Evolutionary conservation across 2,329 filamentous ascomycete genomes (phyloP), one percentile per base, ranked within the genome.

Genomic region (Fusarium stilboides): DNA sequence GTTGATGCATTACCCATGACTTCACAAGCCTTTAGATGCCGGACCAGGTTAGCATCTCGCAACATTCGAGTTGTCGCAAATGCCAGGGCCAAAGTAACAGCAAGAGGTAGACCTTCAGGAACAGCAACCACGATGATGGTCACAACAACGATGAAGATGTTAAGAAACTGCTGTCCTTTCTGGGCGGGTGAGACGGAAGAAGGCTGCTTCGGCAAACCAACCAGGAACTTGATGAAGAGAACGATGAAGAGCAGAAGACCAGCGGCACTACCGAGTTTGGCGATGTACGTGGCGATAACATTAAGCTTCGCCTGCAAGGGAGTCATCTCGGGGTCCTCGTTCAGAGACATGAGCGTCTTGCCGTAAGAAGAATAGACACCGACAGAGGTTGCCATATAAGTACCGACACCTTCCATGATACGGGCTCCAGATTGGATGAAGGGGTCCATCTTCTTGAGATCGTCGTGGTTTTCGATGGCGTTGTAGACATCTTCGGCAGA

Each of bases 391-490:
- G 90, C 89, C 78, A 94, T 83, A 73, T 89, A 94, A 3, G 89
- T 93, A 14, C 92, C 92, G 10, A 93, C 87, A 44, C 92, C 92
- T 76, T 94, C 91, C 80, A 93, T 91, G 60, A 94, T 91, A 66
- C 91, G 91, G 53, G 89, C 87, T 33, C 92, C 94, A 31, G 94
- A 97, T 71, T 97, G 92, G 73, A 98, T 93, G 72, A 94, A 93
- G 0, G 92, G 92, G 69, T 94, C 92, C 79, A 94, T 86, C 79
- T 94, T 94, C 81, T 88, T 90, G 24, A 91, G 83, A 45, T 84
- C 84, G 42, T 91, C 87, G 70, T 88, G 83, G 67, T 87, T 88
- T 71, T 92, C 88, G 72, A 94, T 92, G 26, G 90, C 90, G 20
- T 84, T 83, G 74, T 85, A 91, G 20, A 93, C 92, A 24, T 92